These are phyloP conservation scores for Rosellinia necatrix DNA, from an alignment of 2,329 filamentous ascomycete genomes.

Conservation along the genomic window DNA sequence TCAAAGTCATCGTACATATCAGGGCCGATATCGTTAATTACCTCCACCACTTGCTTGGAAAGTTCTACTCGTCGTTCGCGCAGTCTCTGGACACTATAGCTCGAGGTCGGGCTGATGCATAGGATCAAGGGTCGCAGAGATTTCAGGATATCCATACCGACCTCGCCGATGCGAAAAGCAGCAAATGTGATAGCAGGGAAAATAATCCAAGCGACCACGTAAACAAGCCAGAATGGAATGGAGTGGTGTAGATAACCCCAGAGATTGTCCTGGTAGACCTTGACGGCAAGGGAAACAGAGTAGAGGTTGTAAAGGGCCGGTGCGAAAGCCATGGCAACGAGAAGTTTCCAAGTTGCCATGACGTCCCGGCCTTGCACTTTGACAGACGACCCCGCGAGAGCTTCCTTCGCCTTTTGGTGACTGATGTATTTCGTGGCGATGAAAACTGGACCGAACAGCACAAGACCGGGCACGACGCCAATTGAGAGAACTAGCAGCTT, in stretches of 20 bases:
- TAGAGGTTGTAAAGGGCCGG: slow-evolving; percentile 84
- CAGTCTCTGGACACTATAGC: slow-evolving; percentile 81
- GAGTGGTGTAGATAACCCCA: slow-evolving; percentile 81
- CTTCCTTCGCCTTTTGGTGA: slow-evolving; percentile 78
- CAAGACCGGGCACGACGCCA: slow-evolving; percentile 81
- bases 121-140: slow-evolving; percentile 86
- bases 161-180: slow-evolving; percentile 90
- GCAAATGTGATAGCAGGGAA: slow-evolving; percentile 92
- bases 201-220: slow-evolving; percentile 74
- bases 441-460: slow-evolving; percentile 89
- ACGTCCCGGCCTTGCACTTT: slow-evolving; percentile 89
- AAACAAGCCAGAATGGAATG: slow-evolving; percentile 78
- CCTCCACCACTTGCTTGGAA: slow-evolving; percentile 80
- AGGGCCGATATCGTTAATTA: slow-evolving; percentile 94
- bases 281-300: slow-evolving; percentile 72
- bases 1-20: slow-evolving; percentile 98
- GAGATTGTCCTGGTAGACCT: slow-evolving; percentile 79
- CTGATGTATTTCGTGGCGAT: slow-evolving; percentile 83
- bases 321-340: slow-evolving; percentile 83
- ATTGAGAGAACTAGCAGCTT: slow-evolving; percentile 79
- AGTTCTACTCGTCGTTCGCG: slow-evolving; percentile 74
- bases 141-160: slow-evolving; percentile 99
- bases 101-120: slow-evolving; percentile 81
- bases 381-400: slow-evolving; percentile 82
- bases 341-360: slow-evolving; percentile 91